These are phyloP conservation scores for Cordia subcordata DNA, from an alignment of 257 asterid species.

Conservation along the genomic window DNA sequence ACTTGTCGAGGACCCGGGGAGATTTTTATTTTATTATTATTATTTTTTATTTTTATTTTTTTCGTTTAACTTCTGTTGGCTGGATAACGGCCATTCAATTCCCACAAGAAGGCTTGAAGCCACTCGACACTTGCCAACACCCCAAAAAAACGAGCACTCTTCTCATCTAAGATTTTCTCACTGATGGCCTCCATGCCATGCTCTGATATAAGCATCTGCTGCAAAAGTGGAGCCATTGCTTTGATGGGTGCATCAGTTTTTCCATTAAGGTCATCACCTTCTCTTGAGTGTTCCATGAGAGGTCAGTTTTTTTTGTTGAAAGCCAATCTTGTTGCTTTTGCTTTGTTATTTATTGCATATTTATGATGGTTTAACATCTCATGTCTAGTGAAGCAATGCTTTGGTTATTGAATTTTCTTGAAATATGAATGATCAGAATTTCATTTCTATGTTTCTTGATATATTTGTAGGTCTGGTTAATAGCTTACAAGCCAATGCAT, in stretches of 20 bases:
- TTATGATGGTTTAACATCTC: too few species aligned
- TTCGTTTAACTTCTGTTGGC: not conserved
- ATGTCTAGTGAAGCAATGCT: too few species aligned
- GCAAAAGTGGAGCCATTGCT: constrained; percentile 31
- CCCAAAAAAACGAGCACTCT: not conserved
- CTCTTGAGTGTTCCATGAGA: constrained; percentile 18
- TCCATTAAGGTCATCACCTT: constrained; percentile 19
- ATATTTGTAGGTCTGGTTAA: too few species aligned
- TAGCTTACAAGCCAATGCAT: too few species aligned
- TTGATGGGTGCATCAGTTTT: constrained; percentile 26
- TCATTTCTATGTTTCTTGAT: too few species aligned
- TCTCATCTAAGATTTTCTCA: not conserved
- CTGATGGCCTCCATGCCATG: constrained; percentile 41
- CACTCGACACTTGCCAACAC: constrained; percentile 1
- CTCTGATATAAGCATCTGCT: constrained; percentile 22
- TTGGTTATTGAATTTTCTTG: too few species aligned
- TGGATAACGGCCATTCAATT: constrained; percentile 8
- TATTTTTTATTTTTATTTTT: not conserved
- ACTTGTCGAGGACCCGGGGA: too few species aligned
- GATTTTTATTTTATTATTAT: too few species aligned
- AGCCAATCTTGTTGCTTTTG: too few species aligned
- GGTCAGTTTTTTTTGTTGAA: constrained; percentile 21
- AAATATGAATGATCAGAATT: too few species aligned
- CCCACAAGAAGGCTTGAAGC: not conserved
- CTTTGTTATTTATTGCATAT: too few species aligned